Conservation (phyloP, 208 protist genomes). For the Trypanosoma brucei region DNA sequence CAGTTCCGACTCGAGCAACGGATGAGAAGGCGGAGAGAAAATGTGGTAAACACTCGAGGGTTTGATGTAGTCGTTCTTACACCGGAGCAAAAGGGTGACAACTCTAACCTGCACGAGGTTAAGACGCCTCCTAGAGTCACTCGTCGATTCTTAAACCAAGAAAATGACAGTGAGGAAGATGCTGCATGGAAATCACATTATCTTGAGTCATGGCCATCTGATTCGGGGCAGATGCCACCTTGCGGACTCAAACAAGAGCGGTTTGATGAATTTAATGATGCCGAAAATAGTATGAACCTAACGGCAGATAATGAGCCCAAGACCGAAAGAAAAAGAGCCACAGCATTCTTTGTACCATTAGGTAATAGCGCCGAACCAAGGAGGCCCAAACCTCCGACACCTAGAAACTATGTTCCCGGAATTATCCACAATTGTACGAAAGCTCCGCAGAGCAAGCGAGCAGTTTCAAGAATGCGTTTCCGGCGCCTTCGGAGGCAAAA, state of each 20-base stretch:
- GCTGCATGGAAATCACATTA: too few relatives aligned
- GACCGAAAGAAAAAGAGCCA: constrained; percentile 57
- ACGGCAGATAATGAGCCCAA: constrained; percentile 36
- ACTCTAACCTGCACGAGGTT: too few relatives aligned
- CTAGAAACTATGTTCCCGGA: constrained; percentile 59
- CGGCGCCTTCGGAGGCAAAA: too few relatives aligned
- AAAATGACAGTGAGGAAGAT: too few relatives aligned
- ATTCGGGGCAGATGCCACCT: not conserved
- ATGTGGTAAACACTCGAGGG: not conserved
- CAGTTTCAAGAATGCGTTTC: too few relatives aligned
- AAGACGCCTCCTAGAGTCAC: too few relatives aligned
- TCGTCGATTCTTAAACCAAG: too few relatives aligned
- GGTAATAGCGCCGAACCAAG: constrained; percentile 35
- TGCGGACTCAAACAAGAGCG: not conserved
- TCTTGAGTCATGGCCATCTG: too few relatives aligned
- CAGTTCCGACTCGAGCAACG: not conserved
- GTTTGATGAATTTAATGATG: not conserved
- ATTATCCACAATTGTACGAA: not conserved
- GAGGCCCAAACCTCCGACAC: constrained; percentile 71
- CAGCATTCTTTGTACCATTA: constrained; percentile 70
- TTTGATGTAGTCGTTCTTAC: not conserved
- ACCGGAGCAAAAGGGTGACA: too few relatives aligned
- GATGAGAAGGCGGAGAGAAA: not conserved
- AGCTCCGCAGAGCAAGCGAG: too few relatives aligned
- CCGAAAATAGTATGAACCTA: not conserved